These are phyloP conservation scores for Phytophthora citricola DNA, from an alignment of 352 stramenopile species.

Conservation along the genomic window DNA sequence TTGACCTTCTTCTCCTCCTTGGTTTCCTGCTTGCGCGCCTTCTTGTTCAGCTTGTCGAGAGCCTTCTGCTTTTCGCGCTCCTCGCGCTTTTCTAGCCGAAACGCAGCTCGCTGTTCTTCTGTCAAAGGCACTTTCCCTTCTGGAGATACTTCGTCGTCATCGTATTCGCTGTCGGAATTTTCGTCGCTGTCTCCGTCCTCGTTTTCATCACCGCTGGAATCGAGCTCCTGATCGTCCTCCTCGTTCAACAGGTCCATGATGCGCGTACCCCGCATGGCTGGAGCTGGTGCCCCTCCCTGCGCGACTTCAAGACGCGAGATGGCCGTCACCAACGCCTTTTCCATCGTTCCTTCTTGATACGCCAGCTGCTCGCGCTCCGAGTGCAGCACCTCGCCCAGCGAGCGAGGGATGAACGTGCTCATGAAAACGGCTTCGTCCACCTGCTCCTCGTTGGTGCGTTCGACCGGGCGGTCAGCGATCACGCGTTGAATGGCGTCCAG, in stretches of 20 bases:
- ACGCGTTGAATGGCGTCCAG: slow-evolving; percentile 92
- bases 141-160: slow-evolving; percentile 18
- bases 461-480: slow-evolving; percentile 76
- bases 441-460: slow-evolving; percentile 80
- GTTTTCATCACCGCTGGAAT: slow-evolving; percentile 58
- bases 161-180: slow-evolving; percentile 46
- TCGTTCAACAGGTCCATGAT: slow-evolving; percentile 83
- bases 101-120: slow-evolving; percentile 86
- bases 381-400: slow-evolving; percentile 93
- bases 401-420: slow-evolving; percentile 94
- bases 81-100: slow-evolving; percentile 81
- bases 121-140: slow-evolving; percentile 57
- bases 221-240: slow-evolving; percentile 54
- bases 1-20: slow-evolving; percentile 95
- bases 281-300: slow-evolving; percentile 25
- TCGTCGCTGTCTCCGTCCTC: slow-evolving; percentile 41
- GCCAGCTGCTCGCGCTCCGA: slow-evolving; percentile 87
- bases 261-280: slow-evolving; percentile 44
- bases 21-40: slow-evolving; percentile 95
- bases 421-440: slow-evolving; percentile 95
- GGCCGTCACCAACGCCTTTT: slow-evolving; percentile 79
- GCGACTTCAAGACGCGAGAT: slow-evolving; percentile 80
- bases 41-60: slow-evolving; percentile 80
- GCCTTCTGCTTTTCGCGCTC: slow-evolving; percentile 64
- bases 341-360: slow-evolving; percentile 88